phyloP scores from a whole-genome alignment of 345 rosid genomes.

The Jatropha curcas region DNA sequence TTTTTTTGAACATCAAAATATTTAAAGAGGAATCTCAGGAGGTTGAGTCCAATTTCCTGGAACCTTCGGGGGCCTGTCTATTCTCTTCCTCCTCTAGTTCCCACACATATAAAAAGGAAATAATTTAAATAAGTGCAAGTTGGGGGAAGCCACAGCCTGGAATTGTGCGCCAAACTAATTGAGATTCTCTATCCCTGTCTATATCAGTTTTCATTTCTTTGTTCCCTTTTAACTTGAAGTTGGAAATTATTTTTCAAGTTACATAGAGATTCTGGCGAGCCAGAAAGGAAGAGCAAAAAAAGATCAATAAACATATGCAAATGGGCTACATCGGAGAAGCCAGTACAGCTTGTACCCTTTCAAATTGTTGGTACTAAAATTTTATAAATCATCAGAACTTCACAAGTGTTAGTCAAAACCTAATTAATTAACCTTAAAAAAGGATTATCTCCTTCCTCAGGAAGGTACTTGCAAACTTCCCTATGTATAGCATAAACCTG shows the following conservation, averaged over 20 bases:
- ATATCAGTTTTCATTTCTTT: not conserved
- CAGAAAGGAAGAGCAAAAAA: not conserved
- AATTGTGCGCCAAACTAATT: not conserved
- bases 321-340: not conserved
- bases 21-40: too few species aligned
- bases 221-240: not conserved
- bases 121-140: conserved; percentile 2
- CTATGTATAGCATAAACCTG: not conserved
- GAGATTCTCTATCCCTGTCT: not conserved
- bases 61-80: not conserved
- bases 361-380: not conserved
- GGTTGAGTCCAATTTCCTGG: not conserved
- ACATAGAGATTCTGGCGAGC: not conserved
- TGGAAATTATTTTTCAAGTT: not conserved
- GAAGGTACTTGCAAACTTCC: conserved; percentile 11
- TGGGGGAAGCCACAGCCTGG: conserved; percentile 11
- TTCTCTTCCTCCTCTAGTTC: too few species aligned
- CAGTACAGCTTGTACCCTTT: conserved; percentile 14
- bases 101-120: too few species aligned
- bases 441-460: too few species aligned
- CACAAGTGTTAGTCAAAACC: too few species aligned
- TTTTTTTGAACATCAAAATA: too few species aligned
- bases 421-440: too few species aligned
- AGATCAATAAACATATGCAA: not conserved
- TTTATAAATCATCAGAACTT: too few species aligned